A percentile compares a stretch with the other conserved stretches of the same genome.
phyloP scores from a whole-genome alignment of 768 basidiomycete genomes.

The Naganishia kalamii region DNA sequence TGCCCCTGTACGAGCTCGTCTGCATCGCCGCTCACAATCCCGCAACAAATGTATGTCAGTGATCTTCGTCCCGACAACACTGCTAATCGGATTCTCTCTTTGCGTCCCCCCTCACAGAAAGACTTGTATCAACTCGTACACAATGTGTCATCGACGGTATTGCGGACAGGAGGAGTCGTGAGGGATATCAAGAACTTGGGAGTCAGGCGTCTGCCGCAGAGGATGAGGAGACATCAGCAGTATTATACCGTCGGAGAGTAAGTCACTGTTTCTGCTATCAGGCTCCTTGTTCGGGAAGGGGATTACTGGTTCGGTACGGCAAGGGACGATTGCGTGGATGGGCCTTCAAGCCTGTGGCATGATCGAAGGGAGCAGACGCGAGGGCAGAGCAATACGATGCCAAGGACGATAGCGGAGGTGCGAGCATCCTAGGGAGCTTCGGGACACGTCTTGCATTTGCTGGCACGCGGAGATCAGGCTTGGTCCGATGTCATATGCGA shows the following conservation, averaged over 20 bases:
- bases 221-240: constrained; percentile 43
- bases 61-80: neutral
- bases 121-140: constrained; percentile 40
- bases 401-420: no score
- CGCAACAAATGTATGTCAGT: constrained; percentile 34
- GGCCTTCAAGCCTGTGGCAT: no score
- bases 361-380: no score
- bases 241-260: constrained; percentile 44
- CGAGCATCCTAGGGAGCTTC: no score
- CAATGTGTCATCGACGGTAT: constrained; percentile 34
- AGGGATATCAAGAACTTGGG: constrained; percentile 41
- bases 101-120: constrained; percentile 22
- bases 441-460: no score
- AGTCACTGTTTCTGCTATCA: constrained; percentile 28
- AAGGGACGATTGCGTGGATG: no score
- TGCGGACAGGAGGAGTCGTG: constrained; percentile 41
- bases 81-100: neutral
- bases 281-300: no score
- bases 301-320: no score
- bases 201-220: constrained; percentile 35
- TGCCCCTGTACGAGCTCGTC: constrained; percentile 46
- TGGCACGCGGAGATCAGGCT: no score
- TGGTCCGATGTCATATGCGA: no score
- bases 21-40: constrained; percentile 45
- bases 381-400: no score